phyloP scores from a whole-genome alignment of 345 rosid genomes.

The Erucastrum elatum region DNA sequence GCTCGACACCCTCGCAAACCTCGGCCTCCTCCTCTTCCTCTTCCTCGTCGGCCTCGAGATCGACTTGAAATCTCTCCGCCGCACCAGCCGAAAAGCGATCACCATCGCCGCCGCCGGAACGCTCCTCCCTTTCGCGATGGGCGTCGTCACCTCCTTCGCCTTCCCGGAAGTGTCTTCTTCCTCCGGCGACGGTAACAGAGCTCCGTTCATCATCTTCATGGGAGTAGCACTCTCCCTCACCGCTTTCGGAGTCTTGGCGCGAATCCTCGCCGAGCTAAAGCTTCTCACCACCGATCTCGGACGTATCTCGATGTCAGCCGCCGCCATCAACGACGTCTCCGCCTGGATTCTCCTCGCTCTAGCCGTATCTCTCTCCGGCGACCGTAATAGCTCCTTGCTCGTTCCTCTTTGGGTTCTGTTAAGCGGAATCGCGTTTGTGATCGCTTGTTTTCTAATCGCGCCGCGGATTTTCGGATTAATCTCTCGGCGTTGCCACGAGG shows the following conservation, averaged over 20 bases:
- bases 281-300: slow-evolving; percentile 81
- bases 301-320: slow-evolving; percentile 75
- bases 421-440: slow-evolving; percentile 55
- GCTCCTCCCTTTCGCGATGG: slow-evolving; percentile 57
- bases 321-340: slow-evolving; percentile 72
- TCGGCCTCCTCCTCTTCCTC: slow-evolving; percentile 77
- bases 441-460: slow-evolving; percentile 37
- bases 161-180: slow-evolving; percentile 45
- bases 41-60: slow-evolving; percentile 75
- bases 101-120: slow-evolving; percentile 71
- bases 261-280: slow-evolving; percentile 82
- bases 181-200: slow-evolving; percentile 34
- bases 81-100: slow-evolving; percentile 59
- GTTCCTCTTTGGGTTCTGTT: slow-evolving; percentile 72
- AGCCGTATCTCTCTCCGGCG: slow-evolving; percentile 66
- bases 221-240: slow-evolving; percentile 84
- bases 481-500: slow-evolving; percentile 67
- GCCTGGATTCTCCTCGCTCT: slow-evolving; percentile 90
- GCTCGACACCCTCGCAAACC: slow-evolving; percentile 72
- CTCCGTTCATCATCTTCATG: slow-evolving; percentile 79
- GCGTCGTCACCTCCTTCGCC: slow-evolving; percentile 61
- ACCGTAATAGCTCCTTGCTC: slow-evolving; percentile 47
- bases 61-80: slow-evolving; percentile 52
- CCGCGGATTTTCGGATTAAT: slow-evolving; percentile 57
- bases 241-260: slow-evolving; percentile 82